Conservation (phyloP, 768 basidiomycete genomes). For the Kwoniella shandongensis region DNA sequence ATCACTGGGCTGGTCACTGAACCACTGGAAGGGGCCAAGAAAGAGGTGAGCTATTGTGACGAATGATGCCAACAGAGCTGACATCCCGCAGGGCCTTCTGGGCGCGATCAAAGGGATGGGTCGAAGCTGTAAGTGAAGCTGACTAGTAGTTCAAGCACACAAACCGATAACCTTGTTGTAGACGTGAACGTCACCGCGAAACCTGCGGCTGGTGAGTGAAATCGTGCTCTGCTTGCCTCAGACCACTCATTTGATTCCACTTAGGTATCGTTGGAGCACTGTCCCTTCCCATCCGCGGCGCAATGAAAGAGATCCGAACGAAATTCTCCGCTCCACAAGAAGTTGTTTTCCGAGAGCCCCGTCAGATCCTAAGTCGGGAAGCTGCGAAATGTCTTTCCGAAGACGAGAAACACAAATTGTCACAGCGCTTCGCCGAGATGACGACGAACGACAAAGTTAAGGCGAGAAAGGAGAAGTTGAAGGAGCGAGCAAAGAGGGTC, state of each 20-base stretch:
- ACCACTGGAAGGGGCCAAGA: slow-evolving; percentile 54
- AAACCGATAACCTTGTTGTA: slow-evolving; percentile 12
- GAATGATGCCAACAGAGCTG: slow-evolving; percentile 8
- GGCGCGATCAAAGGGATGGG: slow-evolving; percentile 55
- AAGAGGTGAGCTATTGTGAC: slow-evolving; percentile 46
- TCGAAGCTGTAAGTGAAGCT: slow-evolving; percentile 48
- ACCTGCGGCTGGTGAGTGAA: slow-evolving; percentile 46
- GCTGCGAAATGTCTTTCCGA: neutral
- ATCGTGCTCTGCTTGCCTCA: slow-evolving; percentile 25
- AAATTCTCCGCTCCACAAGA: slow-evolving; percentile 29
- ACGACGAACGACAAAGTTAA: slow-evolving; percentile 8
- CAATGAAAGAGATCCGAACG: slow-evolving; percentile 29
- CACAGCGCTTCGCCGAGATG: slow-evolving; percentile 15
- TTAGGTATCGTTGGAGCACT: slow-evolving; percentile 40
- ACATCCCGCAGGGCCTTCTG: slow-evolving; percentile 47
- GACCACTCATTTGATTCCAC: slow-evolving; percentile 51
- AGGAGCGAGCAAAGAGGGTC: slow-evolving; percentile 21
- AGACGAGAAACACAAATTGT: slow-evolving; percentile 15
- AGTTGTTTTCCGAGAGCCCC: slow-evolving; percentile 30
- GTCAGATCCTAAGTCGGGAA: slow-evolving; percentile 18
- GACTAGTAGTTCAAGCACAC: neutral
- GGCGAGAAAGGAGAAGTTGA: slow-evolving; percentile 17
- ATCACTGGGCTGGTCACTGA: slow-evolving; percentile 56
- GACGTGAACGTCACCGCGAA: slow-evolving; percentile 53
- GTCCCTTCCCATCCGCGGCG: slow-evolving; percentile 41